These are phyloP conservation scores for Nakazawaea ishiwadae DNA, from an alignment of 805 yeast genomes.

Conservation along the genomic window DNA sequence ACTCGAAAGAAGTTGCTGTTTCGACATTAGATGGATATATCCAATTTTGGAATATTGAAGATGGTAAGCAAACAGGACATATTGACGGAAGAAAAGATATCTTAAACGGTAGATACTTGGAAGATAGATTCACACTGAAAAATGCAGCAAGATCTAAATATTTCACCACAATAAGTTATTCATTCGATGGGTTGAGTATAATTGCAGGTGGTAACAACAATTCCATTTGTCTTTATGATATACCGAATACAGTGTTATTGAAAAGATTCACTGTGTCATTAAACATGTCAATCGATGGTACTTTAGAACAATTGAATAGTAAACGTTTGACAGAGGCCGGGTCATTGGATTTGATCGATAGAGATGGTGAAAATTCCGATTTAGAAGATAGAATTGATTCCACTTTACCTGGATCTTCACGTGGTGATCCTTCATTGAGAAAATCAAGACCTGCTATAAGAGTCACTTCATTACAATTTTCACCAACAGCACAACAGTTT, in stretches of 20 bases:
- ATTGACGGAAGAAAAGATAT: constrained; percentile 87
- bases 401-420: constrained; percentile 79
- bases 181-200: constrained; percentile 83
- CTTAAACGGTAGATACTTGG: constrained; percentile 75
- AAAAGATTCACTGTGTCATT: constrained; percentile 79
- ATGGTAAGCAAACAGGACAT: constrained; percentile 72
- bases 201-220: constrained; percentile 94
- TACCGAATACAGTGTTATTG: constrained; percentile 80
- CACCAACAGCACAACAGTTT: constrained; percentile 87
- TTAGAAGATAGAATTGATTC: constrained; percentile 74
- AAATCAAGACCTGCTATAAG: constrained; percentile 77
- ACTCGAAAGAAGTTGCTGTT: constrained; percentile 86
- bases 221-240: constrained; percentile 86
- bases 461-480: constrained; percentile 71
- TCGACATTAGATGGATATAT: constrained; percentile 87
- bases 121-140: constrained; percentile 76
- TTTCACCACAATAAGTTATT: constrained; percentile 76
- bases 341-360: constrained; percentile 73
- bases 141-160: constrained; percentile 81
- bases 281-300: constrained; percentile 90
- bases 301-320: constrained; percentile 73
- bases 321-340: constrained; percentile 86
- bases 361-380: constrained; percentile 82
- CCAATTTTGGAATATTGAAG: constrained; percentile 76
- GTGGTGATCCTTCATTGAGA: constrained; percentile 74